Base-by-base conservation (phyloP, 2,329 filamentous ascomycete species). In the Colletotrichum magnum region DNA sequence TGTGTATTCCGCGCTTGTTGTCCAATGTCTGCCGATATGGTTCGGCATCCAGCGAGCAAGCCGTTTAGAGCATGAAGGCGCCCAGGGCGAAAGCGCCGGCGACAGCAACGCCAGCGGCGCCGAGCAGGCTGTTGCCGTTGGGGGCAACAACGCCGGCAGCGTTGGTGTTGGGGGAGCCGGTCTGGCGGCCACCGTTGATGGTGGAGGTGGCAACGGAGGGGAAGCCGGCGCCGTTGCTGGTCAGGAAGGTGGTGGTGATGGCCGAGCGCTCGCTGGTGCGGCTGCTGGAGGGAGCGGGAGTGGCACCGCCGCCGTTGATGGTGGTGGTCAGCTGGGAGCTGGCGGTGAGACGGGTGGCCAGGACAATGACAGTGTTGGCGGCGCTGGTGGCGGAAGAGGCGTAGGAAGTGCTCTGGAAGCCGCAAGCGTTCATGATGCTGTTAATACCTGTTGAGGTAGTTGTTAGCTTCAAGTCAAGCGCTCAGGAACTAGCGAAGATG, bases 261-360 rank as follows among this genome's bases (percentile, higher is more conserved):
- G 67, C 45, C 12, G 60, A 51, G 12, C 54, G 60, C 5, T 67
- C 56, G 62, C 13, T 52, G 56, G 41, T 52, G 28, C 50, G 63
- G 51, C 45, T 50, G 26, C 53, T 18, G n/a, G 66, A 50, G 43
- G 26, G 41, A 45, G 18, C 18, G 18, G 59, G 39, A n/a, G 50
- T 39, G 18, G 50, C 39, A 15, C 62, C 58, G 50, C 71, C 73
- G 39, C 74, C 72, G 47, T 69, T 56, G 64, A 81, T 74, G 51
- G 79, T 81, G 28, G 77, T 81, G 18, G 79, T 81, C 62, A 81
- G 72, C 72, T 82, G 77, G 47, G 58, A 74, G 43, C 75, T 69
- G 59, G 76, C 75, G 9, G 77, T 81, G n/a, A 77, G 75, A 9
- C 73, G 73, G 7, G 74, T 75, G 47, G 78, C 80, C 12, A 73